Evolutionary conservation across 1,139 yeast genomes (phyloP), one percentile per base, ranked within the genome.

Genomic region (Saccharomyces uvarum): DNA sequence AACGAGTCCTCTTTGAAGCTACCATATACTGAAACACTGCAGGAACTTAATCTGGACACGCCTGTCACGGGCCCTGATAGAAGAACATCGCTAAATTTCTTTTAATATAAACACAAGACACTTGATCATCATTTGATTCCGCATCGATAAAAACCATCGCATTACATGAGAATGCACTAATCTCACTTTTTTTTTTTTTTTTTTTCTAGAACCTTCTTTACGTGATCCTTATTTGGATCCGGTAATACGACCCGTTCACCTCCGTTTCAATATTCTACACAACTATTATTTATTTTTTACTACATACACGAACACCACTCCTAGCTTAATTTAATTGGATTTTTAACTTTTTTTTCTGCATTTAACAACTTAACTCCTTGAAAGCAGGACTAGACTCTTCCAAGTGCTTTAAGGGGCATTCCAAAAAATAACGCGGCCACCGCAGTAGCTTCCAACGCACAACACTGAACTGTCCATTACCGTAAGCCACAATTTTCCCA

Each of bases 221-320:
- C 54, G 49, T 4, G 56, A 51, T 14, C 32, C 56, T 9, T 47
- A 48, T n/a, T 38, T 44, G n/a, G 33, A 26, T 7, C 24, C 57
- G 27, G 24, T 47, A 27, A 26, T 53, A 14, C 51, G 51, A 48
- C 42, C 26, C 11, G 9, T 38, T 38, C 44, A 19, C n/a, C 44
- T 38, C 24, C 44, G 44, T 38, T 38, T 38, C 44, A 38, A 38
- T 38, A 38, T 38, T 38, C 44, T 38, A 5, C 44, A 24, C 44
- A 38, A 21, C 11, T 38, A 21, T 38, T 19, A 38, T 38, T 38
- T n/a, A n/a, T 32, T 13, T 38, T 38, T 16, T 38, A 38, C 26
- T 38, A 38, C 44, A 38, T 38, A 38, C 44, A 38, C 44, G 16
- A 11, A 38, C 24, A 38, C 11, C 19, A 38, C 26, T 38, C 44